Percentiles rank a stretch among this genome's conserved stretches.
Evolutionary conservation across 1,139 yeast species (phyloP).

Genomic region (Nakaseomyces sp.): DNA sequence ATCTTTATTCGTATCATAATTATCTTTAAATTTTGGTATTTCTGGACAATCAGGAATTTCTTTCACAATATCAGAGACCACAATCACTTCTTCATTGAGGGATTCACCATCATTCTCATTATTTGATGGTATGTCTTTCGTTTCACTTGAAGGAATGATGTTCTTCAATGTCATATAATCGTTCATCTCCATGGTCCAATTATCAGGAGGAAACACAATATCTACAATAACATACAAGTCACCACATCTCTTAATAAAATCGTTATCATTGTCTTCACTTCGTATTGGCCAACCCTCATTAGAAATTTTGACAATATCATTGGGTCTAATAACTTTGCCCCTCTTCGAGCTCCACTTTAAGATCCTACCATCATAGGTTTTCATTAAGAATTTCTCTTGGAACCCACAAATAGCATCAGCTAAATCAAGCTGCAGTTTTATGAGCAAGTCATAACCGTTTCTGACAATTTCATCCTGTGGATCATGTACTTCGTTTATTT

Average conservation of each 20-base stretch:
- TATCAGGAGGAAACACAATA: conserved; percentile 76
- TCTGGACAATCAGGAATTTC: conserved; percentile 8
- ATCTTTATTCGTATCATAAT: background rate
- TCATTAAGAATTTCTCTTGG: conserved; percentile 37
- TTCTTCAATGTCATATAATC: conserved; percentile 1
- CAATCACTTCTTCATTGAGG: background rate
- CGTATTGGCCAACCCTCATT: conserved; percentile 83
- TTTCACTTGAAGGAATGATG: conserved; percentile 1
- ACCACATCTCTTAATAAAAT: conserved; percentile 39
- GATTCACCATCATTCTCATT: background rate
- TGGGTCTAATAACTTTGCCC: conserved; percentile 76
- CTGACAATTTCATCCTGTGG: conserved; percentile 34
- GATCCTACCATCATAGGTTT: conserved; percentile 76
- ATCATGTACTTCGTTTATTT: conserved; percentile 37
- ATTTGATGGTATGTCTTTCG: background rate
- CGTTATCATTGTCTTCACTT: conserved; percentile 22
- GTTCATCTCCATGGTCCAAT: conserved; percentile 60
- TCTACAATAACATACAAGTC: conserved; percentile 64
- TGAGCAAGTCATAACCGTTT: conserved; percentile 55
- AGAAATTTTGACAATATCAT: conserved; percentile 54
- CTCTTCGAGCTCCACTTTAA: conserved; percentile 54
- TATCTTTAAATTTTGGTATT: conserved; percentile 4
- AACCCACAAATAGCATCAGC: conserved; percentile 53
- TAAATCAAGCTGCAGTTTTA: conserved; percentile 53
- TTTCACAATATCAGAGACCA: conserved; percentile 4